Evolutionary conservation across 495 filamentous ascomycete genomes (phyloP).

Genomic region (Annulohypoxylon bovei): DNA sequence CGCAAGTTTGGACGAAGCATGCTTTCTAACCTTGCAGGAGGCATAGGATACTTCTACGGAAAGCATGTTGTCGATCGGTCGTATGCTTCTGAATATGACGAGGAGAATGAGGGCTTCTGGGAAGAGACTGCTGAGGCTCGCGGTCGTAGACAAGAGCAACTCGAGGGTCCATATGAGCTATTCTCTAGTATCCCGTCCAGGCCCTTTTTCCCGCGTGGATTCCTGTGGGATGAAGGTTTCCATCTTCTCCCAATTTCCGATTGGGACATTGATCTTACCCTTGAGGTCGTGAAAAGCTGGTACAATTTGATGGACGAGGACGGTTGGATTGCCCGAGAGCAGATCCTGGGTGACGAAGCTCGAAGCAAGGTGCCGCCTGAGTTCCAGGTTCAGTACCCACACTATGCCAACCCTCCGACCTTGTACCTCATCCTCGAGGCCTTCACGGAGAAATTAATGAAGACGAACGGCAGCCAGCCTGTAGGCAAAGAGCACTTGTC

Average conservation of each 20-base stretch:
- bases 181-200: conserved; percentile 94
- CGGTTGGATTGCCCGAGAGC: conserved; percentile 97
- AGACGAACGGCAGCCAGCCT: conserved; percentile 52
- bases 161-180: conserved; percentile 87
- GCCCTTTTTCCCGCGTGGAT: conserved; percentile 95
- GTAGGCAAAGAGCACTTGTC: conserved; percentile 47
- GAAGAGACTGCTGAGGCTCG: conserved; percentile 83
- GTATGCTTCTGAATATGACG: conserved; percentile 88
- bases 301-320: conserved; percentile 95
- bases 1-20: conserved; percentile 84
- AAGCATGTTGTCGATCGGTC: conserved; percentile 88
- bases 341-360: conserved; percentile 94
- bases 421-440: conserved; percentile 87
- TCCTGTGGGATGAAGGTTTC: conserved; percentile 98
- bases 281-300: conserved; percentile 96
- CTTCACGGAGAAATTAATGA: conserved; percentile 77
- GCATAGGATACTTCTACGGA: conserved; percentile 95
- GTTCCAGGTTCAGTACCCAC: conserved; percentile 96
- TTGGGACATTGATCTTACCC: conserved; percentile 90
- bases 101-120: conserved; percentile 98
- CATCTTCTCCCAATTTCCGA: conserved; percentile 92
- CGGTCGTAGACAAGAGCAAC: conserved; percentile 66
- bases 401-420: conserved; percentile 98
- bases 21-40: conserved; percentile 93
- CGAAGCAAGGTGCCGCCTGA: conserved; percentile 95